Base-by-base conservation (phyloP, 352 stramenopile species). In the Halophytophthora batemanensis region DNA sequence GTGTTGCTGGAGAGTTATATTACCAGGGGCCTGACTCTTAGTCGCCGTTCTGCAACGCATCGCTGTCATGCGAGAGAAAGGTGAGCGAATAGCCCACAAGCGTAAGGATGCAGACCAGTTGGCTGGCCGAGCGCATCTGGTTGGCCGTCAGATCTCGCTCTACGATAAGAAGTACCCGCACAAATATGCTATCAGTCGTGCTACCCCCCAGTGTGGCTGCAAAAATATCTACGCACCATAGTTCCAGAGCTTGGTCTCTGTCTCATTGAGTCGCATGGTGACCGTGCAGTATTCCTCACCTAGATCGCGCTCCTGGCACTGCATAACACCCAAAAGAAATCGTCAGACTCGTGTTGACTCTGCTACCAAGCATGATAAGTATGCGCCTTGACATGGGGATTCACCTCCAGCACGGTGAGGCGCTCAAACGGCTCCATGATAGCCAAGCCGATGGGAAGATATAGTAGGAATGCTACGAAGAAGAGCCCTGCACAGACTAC, bases 181-280 rank as follows among this genome's bases (percentile, higher is more conserved):
- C 25, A 31, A 4, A 31, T 31, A 21, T 14, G 6, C 10, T 41
- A 12, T 40, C 15, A 48, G 37, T 41, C 33, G 35, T 28, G 21
- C 1, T 4, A 23, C 13, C 21, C 10, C 11, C 25, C 25, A 10
- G 25, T 8, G 25, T 31, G 8, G 4, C 8, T 8, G 25, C 25
- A 35, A 13, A 22, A 7, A 14, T 19, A 7, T 14, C 6, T 5
- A 53, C 64, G 31, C 42, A 86, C 77, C 65, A 35, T 88, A 88
- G 59, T 90, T 85, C 66, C 72, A 87, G 15, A 90, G 61, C 56
- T 85, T 79, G 10, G 80, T 90, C 23, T 74, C 47, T 3, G 50
- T 74, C 17, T 45, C 64, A 31, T 88, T 71, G 28, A 69, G 51
- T n/a, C 51, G 45, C 64, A 87, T 80, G 1, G 60, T 81, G 33